Base-by-base conservation (phyloP, 176 grass and related monocot species). In the Pharus latifolius region DNA sequence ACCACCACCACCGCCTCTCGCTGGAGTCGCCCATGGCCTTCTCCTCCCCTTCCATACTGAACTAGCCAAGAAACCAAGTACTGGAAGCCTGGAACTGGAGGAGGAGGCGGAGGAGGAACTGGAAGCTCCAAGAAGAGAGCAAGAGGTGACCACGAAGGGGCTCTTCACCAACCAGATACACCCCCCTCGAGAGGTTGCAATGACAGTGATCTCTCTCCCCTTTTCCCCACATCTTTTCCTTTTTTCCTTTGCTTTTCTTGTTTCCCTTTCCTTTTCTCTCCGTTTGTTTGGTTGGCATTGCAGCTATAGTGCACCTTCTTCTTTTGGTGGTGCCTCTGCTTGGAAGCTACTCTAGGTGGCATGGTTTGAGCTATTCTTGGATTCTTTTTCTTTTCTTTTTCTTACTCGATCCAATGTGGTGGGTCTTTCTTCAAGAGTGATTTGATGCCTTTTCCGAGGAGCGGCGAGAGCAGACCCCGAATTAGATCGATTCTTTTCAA, bases 401-500 rank as follows among this genome's bases (percentile, higher is more conserved):
- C n/a, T n/a, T n/a, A n/a, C n/a, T n/a, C 49, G 31, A 67, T 74
- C 51, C 60, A 84, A 50, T 80, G 59, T 34, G 35, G 17, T 58
- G 31, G 45, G 26, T 12, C 22, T 32, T 19, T 47, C 50, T 25
- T 77, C 25, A 43, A 56, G 53, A 56, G 64, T 74, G 27, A 32
- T 31, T 60, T 15, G 55, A 67, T 84, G 69, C 81, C 65, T 80
- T 84, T 70, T 70, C 60, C 46, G 70, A 12, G 31, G 56, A 46
- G 37, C 18, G 31, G 34, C 12, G 24, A 45, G 56, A 70, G 64
- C 67, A 37, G n/a, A 25, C 44, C 62, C 28, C 37, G 37, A 67
- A 67, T 67, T 72, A 74, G 74, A 67, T 77, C 76, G 65, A 84
- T 72, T 74, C 63, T 65, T 63, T 70, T 57, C 56, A 59, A 34